Evolutionary conservation across 805 yeast genomes (phyloP).

Genomic region (Ogataea nakhonphanomensis): DNA sequence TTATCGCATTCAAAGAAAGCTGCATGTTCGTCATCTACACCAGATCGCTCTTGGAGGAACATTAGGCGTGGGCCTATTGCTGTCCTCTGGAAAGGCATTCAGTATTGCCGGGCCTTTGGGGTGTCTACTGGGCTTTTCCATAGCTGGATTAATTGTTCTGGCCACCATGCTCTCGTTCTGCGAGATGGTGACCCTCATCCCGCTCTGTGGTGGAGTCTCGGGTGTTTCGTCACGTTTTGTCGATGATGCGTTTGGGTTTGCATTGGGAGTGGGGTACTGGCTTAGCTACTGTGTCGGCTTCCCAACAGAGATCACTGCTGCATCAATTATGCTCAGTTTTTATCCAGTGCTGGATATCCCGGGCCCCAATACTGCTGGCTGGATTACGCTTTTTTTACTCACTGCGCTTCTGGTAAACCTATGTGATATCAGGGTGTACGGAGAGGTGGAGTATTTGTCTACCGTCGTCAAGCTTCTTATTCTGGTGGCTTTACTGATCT

Average conservation of each 20-base stretch:
- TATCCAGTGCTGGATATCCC: constrained; percentile 56
- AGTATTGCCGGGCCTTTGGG: constrained; percentile 78
- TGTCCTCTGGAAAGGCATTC: constrained; percentile 70
- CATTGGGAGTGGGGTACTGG: constrained; percentile 73
- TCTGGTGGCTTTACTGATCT: constrained; percentile 51
- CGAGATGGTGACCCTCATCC: constrained; percentile 76
- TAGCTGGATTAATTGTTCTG: constrained; percentile 63
- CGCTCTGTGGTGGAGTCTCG: constrained; percentile 75
- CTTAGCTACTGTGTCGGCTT: constrained; percentile 66
- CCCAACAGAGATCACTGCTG: constrained; percentile 80
- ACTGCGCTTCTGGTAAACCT: constrained; percentile 50
- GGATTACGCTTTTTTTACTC: constrained; percentile 57
- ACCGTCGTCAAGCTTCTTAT: constrained; percentile 55
- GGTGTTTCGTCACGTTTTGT: constrained; percentile 73
- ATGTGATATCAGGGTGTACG: constrained; percentile 67
- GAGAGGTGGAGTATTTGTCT: constrained; percentile 66
- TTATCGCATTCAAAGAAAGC: constrained; percentile 49
- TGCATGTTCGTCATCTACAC: constrained; percentile 65
- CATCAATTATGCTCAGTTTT: constrained; percentile 70
- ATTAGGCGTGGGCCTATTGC: constrained; percentile 69
- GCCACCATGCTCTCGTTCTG: constrained; percentile 73
- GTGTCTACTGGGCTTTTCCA: constrained; percentile 59
- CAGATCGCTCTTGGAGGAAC: constrained; percentile 81
- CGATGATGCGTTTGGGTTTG: constrained; percentile 74
- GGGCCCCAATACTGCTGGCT: constrained; percentile 57